A percentile compares a stretch with the other conserved stretches of the same genome.
phyloP scores from a whole-genome alignment of 2,329 filamentous ascomycete species.

The Paracamarosporium sp. region DNA sequence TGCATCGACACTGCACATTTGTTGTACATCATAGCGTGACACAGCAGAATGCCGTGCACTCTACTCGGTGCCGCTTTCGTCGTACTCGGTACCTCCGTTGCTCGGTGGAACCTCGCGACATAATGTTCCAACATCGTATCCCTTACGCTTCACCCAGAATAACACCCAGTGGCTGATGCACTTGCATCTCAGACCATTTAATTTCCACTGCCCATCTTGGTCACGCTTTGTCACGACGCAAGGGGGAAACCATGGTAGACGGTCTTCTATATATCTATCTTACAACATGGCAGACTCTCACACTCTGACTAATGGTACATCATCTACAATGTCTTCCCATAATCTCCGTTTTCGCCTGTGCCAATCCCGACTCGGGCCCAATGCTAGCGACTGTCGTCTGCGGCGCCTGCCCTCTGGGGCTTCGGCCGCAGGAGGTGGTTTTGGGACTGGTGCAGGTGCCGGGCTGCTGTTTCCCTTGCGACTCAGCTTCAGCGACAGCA shows the following conservation, averaged over 20 bases:
- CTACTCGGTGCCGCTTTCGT: not conserved
- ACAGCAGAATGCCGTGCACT: not conserved
- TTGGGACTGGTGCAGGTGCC: slow-evolving; percentile 25
- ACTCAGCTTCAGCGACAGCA: slow-evolving; percentile 81
- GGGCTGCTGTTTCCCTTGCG: slow-evolving; percentile 41
- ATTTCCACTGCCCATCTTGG: not conserved
- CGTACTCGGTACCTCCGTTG: not conserved
- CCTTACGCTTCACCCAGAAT: too few species aligned
- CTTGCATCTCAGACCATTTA: not conserved
- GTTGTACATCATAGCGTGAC: not conserved
- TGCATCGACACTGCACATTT: not conserved
- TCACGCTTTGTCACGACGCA: not conserved
- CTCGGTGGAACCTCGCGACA: not conserved
- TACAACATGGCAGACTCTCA: slow-evolving; percentile 12
- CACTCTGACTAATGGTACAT: slow-evolving; percentile 15
- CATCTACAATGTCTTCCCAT: slow-evolving; percentile 29
- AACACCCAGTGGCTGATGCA: too few species aligned
- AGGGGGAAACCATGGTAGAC: too few species aligned
- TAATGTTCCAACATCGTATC: not conserved
- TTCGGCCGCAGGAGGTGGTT: slow-evolving; percentile 24
- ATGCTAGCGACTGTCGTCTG: slow-evolving; percentile 23
- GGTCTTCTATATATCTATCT: slow-evolving; percentile 20
- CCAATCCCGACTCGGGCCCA: slow-evolving; percentile 36
- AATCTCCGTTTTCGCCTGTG: slow-evolving; percentile 43
- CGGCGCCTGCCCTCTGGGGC: slow-evolving; percentile 6